phyloP scores from a whole-genome alignment of 768 basidiomycete species.

The Xerocomus spinulosus region DNA sequence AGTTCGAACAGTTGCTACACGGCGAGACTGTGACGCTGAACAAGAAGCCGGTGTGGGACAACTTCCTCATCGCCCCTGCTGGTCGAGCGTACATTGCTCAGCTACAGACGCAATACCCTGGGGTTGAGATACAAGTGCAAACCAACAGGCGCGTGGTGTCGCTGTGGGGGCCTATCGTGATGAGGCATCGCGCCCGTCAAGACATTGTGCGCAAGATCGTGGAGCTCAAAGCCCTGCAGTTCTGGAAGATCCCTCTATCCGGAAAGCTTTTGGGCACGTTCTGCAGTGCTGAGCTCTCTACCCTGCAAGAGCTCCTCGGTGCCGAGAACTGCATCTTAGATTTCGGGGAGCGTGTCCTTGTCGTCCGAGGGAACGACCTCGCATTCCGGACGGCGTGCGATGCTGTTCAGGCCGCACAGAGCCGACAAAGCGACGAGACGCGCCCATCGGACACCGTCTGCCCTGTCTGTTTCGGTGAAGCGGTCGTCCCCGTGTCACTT shows the following conservation, averaged over 20 bases:
- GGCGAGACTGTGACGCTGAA: conserved; percentile 56
- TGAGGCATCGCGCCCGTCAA: conserved; percentile 39
- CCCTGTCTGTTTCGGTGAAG: conserved; percentile 66
- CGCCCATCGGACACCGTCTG: conserved; percentile 36
- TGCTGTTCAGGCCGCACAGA: conserved; percentile 38
- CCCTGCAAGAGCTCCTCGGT: conserved; percentile 49
- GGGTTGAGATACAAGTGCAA: conserved; percentile 44
- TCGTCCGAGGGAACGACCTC: conserved; percentile 52
- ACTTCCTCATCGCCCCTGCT: conserved; percentile 45
- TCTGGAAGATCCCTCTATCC: conserved; percentile 44
- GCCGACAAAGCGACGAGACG: conserved; percentile 27
- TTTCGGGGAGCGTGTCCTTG: conserved; percentile 36
- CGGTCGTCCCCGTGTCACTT: conserved; percentile 47
- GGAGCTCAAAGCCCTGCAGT: conserved; percentile 39
- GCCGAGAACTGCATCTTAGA: conserved; percentile 54
- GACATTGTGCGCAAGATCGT: conserved; percentile 46
- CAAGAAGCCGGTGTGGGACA: conserved; percentile 59
- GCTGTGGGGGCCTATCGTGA: conserved; percentile 47
- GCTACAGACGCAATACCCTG: conserved; percentile 36
- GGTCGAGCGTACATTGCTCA: conserved; percentile 44
- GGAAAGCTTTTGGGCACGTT: conserved; percentile 44
- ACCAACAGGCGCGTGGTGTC: conserved; percentile 40
- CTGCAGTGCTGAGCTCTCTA: conserved; percentile 41
- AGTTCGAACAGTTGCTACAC: conserved; percentile 56
- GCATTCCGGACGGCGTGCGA: conserved; percentile 34